Percentiles rank a stretch among this genome's conserved stretches.
Evolutionary conservation across 83 land plant species (phyloP).

Genomic region (Picea abies): DNA sequence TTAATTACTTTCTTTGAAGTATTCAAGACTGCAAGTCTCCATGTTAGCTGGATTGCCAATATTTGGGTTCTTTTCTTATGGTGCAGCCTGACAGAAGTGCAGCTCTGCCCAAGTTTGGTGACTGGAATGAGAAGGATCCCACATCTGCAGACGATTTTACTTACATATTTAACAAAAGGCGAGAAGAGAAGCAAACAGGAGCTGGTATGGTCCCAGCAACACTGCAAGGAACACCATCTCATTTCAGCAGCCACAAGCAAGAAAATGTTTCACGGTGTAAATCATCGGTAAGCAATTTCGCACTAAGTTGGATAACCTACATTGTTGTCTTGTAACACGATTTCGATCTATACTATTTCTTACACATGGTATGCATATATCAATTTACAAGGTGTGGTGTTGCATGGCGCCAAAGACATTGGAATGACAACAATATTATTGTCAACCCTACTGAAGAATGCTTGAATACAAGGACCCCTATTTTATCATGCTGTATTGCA

Average conservation of each 20-base stretch:
- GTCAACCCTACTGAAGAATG: background rate
- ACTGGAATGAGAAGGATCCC: constrained; percentile 70
- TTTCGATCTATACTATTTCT: background rate
- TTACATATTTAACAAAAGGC: constrained; percentile 55
- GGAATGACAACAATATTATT: background rate
- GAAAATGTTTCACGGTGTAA: background rate
- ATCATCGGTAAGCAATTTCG: constrained; percentile 1
- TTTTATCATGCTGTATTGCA: background rate
- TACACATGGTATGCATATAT: background rate
- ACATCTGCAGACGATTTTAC: constrained; percentile 77
- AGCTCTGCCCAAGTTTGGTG: constrained; percentile 72
- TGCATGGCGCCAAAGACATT: constrained; percentile 14
- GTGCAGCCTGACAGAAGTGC: constrained; percentile 38
- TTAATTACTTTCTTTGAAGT: background rate
- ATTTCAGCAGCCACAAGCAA: constrained; percentile 6
- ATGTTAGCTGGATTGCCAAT: background rate
- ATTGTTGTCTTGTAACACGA: background rate
- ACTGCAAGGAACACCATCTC: constrained; percentile 19
- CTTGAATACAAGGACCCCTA: background rate
- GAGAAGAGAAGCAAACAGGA: constrained; percentile 58
- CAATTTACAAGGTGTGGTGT: constrained; percentile 9
- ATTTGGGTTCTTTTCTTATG: background rate
- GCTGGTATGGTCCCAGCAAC: constrained; percentile 25
- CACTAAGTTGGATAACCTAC: background rate
- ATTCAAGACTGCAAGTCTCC: background rate